Evolutionary conservation across 2,329 filamentous ascomycete species (phyloP), one percentile per base, ranked within the genome.

Genomic region (Curvularia sp.): DNA sequence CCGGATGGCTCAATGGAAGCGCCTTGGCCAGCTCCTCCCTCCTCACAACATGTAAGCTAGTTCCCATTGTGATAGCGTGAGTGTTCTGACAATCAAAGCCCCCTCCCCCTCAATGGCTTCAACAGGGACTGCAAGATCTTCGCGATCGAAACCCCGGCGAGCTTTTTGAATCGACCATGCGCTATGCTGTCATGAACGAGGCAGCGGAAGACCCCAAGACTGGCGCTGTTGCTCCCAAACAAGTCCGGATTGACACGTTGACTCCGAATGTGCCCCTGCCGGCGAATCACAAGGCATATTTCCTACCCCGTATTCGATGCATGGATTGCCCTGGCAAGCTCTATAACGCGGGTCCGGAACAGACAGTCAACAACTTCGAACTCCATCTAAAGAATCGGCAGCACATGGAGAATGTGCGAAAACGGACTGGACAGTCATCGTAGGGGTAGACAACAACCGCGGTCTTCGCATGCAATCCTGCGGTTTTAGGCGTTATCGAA

Each of bases 311-410:
- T 50, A 97, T 99, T 63, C 86, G 92, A 58, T 99, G 95, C 76
- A 86, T 89, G 47, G 95, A 99, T 76, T 98, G 95, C 75, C 92
- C 92, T 0, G 92, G 92, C 30, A 98, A 97, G 77, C 82, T 97
- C 10, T 99, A 99, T 77, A 97, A 93, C 0, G 92, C 93, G 0
- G 91, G 93, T 0, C 92, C 93, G 0, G 92, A 89, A 24, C 90
- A 86, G 75, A 93, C 92, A 2, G 91, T 94, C 5, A 89, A 89
- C 46, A 96, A 97, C 73, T 99, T 99, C 63, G 92, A 97, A 78
- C 88, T 96, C 1, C 95, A 99, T 79, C 82, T 98, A 49, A 91
- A 89, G 77, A 97, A 97, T 77, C 86, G 90, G 43, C 82, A 85
- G 52, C 95, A 99, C 54, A 69, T 68, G 61, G 63, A 64, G 39